A percentile compares a stretch with the other conserved stretches of the same genome.
These are phyloP conservation scores for Simmondsia chinensis DNA, from an alignment of 148 eudicot genomes.

Conservation along the genomic window DNA sequence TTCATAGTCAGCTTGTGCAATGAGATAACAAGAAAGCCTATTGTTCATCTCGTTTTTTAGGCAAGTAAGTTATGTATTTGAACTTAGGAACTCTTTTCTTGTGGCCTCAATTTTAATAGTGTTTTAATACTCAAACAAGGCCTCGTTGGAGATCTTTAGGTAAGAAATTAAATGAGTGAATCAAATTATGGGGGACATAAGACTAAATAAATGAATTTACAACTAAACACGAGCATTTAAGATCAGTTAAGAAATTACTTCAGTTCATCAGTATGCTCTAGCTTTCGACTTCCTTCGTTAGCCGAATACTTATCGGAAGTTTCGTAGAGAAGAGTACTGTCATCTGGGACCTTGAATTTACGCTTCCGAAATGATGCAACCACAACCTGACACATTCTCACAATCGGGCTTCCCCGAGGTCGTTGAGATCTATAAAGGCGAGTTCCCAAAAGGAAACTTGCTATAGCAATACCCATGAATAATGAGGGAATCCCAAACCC, in stretches of 20 bases:
- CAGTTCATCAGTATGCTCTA: conserved; percentile 10
- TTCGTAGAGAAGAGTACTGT: conserved; percentile 9
- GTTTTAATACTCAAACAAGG: no score
- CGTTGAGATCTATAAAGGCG: conserved; percentile 12
- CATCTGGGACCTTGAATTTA: conserved; percentile 6
- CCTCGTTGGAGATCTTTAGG: no score
- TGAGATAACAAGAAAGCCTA: no score
- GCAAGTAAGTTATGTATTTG: no score
- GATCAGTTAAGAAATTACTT: conserved; percentile 5
- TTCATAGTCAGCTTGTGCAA: no score
- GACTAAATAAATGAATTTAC: no score
- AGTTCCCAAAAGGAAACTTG: conserved; percentile 10
- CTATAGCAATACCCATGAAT: conserved; percentile 12
- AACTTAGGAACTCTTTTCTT: no score
- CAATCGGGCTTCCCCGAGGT: conserved; percentile 11
- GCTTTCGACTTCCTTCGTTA: conserved; percentile 9
- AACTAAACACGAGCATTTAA: no score
- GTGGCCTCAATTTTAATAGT: no score
- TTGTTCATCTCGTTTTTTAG: no score
- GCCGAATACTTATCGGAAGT: conserved; percentile 4
- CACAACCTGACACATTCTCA: conserved; percentile 14
- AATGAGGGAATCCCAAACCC: conserved; percentile 14
- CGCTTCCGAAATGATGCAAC: conserved; percentile 11
- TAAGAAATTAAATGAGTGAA: no score
- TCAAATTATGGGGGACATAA: no score